A percentile compares a stretch with the other conserved stretches of the same genome.
These are phyloP conservation scores for Neurospora pannonica DNA, from an alignment of 495 filamentous ascomycete genomes.

Conservation along the genomic window DNA sequence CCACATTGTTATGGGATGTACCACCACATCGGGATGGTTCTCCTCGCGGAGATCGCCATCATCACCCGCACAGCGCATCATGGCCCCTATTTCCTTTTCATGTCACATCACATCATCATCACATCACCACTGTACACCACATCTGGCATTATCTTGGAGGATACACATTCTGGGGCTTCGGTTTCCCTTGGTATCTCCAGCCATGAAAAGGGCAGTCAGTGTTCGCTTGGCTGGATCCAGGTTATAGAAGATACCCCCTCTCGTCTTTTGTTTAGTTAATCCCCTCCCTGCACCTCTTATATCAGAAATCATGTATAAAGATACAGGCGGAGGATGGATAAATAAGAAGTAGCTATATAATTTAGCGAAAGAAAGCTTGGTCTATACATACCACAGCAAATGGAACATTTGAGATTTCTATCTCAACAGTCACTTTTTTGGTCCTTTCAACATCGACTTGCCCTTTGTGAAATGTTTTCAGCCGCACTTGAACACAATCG, in stretches of 20 bases:
- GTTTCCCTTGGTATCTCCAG: neutral
- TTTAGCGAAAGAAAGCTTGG: neutral
- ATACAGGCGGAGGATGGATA: neutral
- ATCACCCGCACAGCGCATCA: neutral
- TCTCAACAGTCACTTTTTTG: neutral
- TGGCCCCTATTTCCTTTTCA: conserved; percentile 2
- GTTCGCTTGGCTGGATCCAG: conserved; percentile 37
- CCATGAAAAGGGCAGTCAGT: conserved; percentile 21
- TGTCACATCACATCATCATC: conserved; percentile 3
- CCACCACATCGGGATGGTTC: neutral
- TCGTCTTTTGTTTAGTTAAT: conserved; percentile 23
- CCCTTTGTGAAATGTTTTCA: neutral
- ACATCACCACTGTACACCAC: conserved; percentile 3
- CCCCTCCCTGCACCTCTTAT: neutral
- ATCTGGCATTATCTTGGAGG: conserved; percentile 8
- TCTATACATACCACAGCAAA: neutral
- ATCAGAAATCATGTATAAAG: neutral
- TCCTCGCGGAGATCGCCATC: conserved; percentile 1
- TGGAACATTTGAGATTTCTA: neutral
- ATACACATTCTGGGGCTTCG: neutral
- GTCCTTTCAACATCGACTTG: neutral
- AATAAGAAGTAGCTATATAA: neutral
- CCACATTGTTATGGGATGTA: conserved; percentile 9
- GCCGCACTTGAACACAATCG: neutral
- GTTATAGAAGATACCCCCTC: conserved; percentile 39